Evolutionary conservation across 257 asterid species (phyloP), one percentile per base, ranked within the genome.

Genomic region (Gentiana straminea): DNA sequence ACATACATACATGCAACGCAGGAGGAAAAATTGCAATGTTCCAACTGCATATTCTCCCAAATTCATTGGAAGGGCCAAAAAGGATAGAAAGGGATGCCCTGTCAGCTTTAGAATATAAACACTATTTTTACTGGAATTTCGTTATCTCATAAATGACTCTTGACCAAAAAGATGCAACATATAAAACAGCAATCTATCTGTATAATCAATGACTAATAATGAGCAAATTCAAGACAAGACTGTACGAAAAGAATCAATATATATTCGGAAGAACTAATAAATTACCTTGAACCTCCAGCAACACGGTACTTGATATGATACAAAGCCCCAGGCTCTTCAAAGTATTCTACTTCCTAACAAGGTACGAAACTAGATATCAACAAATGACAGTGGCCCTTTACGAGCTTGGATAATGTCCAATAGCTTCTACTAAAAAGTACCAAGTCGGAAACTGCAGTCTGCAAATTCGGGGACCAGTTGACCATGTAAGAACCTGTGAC

Each of bases 361-460:
- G 60, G 49, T 35, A 43, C 70, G 51, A 51, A 50, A 43, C 57
- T 52, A 52, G 37, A 58, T 51, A 8, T 50, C 61, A 54, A 55
- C 49, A 33, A 54, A 52, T 7, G 13, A 36, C 50, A 13, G 39
- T 49, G 49, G 59, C 36, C 65, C 48, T n/a, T n/a, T 48, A 66
- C n/a, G 57, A 62, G 54, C 39, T 35, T 51, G 55, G 33, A 44
- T 33, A 54, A 24, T 24, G 1, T 24, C 49, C 46, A 52, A 65
- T 41, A 35, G 13, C 57, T 47, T 32, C 9, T 55, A 66, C 51
- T 38, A 43, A 51, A 53, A 66, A 41, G 44, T 72, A 78, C 84
- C 94, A 92, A 75, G 70, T 92, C 98, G 69, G 98, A 92, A 75
- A 92, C 98, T 70, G 98, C 98, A 60, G 98, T 92, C 81, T 88